phyloP scores from a whole-genome alignment of 352 stramenopile genomes.

The Pythium sukuiense region DNA sequence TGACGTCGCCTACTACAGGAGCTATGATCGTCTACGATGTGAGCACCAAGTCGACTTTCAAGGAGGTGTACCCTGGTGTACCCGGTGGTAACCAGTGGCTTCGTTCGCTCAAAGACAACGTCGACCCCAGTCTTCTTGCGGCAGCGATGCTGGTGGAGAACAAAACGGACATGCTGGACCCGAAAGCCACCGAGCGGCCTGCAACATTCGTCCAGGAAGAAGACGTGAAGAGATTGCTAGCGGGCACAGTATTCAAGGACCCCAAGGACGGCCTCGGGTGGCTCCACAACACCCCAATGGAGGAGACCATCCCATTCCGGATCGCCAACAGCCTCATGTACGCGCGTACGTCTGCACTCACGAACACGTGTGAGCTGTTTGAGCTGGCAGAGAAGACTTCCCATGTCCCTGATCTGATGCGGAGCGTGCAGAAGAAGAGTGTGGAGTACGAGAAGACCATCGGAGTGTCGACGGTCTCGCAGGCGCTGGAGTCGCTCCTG shows the following conservation, averaged over 20 bases:
- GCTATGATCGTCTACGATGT: constrained; percentile 74
- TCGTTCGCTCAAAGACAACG: constrained; percentile 61
- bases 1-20: constrained; percentile 25
- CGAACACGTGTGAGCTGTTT: constrained; percentile 57
- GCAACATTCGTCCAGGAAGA: constrained; percentile 46
- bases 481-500: constrained; percentile 65
- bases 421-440: constrained; percentile 29
- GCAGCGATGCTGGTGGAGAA: constrained; percentile 76
- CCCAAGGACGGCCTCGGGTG: constrained; percentile 45
- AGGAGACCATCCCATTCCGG: constrained; percentile 49
- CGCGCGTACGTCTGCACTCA: constrained; percentile 55
- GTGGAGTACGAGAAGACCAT: constrained; percentile 54
- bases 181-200: constrained; percentile 36
- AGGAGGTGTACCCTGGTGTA: constrained; percentile 57
- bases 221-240: constrained; percentile 47
- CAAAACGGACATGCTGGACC: constrained; percentile 59
- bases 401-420: constrained; percentile 32
- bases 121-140: constrained; percentile 48
- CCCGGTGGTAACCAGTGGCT: constrained; percentile 58
- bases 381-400: constrained; percentile 53
- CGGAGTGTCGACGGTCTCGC: constrained; percentile 42
- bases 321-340: constrained; percentile 73
- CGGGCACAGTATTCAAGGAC: constrained; percentile 53
- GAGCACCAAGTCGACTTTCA: constrained; percentile 60
- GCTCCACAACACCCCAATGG: constrained; percentile 45